Conservation (phyloP, 2,329 filamentous ascomycete species). For the Drechslerella dactyloides region DNA sequence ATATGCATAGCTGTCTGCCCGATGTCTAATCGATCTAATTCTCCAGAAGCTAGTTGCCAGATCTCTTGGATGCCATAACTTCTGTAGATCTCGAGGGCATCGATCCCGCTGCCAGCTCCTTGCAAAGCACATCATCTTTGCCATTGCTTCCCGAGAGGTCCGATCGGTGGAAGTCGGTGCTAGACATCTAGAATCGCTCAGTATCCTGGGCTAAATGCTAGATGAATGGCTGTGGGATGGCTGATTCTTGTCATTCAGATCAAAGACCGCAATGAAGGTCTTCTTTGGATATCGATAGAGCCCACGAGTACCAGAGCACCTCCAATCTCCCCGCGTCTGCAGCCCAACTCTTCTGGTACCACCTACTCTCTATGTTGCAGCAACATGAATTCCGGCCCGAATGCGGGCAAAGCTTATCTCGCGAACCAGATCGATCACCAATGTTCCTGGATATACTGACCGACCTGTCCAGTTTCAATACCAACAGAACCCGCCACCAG, state of each 20-base stretch:
- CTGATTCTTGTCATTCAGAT: constrained; percentile 17
- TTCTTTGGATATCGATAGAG: constrained; percentile 1
- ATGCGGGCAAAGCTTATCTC: constrained; percentile 18
- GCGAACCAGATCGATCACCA: too few relatives aligned
- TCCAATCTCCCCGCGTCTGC: constrained; percentile 14
- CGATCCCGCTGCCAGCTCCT: constrained; percentile 6
- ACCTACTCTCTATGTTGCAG: constrained; percentile 26
- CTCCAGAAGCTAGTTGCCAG: background rate
- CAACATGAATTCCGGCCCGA: constrained; percentile 15
- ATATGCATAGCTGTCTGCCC: too few relatives aligned
- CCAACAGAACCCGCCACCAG: constrained; percentile 8
- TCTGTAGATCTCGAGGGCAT: constrained; percentile 25
- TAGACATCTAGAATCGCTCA: too few relatives aligned
- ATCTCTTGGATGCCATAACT: constrained; percentile 14
- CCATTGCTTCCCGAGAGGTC: constrained; percentile 6
- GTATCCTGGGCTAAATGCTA: too few relatives aligned
- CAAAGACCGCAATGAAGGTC: constrained; percentile 3
- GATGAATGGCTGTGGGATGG: too few relatives aligned
- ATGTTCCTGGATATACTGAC: constrained; percentile 16
- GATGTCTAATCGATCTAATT: constrained; percentile 1
- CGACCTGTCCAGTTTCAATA: constrained; percentile 13
- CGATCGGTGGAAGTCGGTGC: background rate
- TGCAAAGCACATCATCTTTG: constrained; percentile 12
- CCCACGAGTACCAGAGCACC: constrained; percentile 1
- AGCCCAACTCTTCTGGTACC: constrained; percentile 22